Evolutionary conservation across 441 rosid species (phyloP), one percentile per base, ranked within the genome.

Genomic region (Geranium incanum): DNA sequence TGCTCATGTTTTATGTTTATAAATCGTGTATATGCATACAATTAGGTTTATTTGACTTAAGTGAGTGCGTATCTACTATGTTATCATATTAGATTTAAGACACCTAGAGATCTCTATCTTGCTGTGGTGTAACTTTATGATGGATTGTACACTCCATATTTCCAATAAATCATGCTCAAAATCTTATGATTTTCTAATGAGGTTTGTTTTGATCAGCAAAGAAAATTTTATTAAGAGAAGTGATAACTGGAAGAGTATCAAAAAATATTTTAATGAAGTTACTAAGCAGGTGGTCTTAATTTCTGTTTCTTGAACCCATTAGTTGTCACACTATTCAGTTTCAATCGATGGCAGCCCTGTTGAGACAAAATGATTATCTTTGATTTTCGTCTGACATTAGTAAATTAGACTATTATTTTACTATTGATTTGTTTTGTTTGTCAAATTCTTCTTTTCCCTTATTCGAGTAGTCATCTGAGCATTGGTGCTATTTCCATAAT

Each of bases 1-100:
- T 67, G 55, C 55, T 68, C 37, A 68, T 50, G 71, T 72, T 72
- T 65, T 41, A 36, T 69, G 43, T 11, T 9, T 41, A 75, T 38
- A 70, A 59, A 60, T 48, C 60, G 33, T 36, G 13, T 55, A n/a
- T n/a, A 13, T 11, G 6, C 7, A 21, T 52, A 67, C 11, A 67
- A 16, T 38, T 72, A 77, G 38, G 8, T 68, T 68, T 36, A 0
- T 59, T 16, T 71, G 68, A 71, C 21, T 57, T 33, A 59, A 38
- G 70, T 5, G 50, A 62, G 9, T 68, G 16, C 8, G 8, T 62
- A 18, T 6, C 48, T 36, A 16, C 65, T 43, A 9, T 43, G 64
- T 55, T 41, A 68, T 57, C 33, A 71, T 43, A 68, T 68, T 63
- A 18, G 63, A 60, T 70, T 66, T 28, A 59, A 68, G 67, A 38